These are phyloP conservation scores for Tanozyma kutaoensis DNA, from an alignment of 805 yeast species.

Conservation along the genomic window DNA sequence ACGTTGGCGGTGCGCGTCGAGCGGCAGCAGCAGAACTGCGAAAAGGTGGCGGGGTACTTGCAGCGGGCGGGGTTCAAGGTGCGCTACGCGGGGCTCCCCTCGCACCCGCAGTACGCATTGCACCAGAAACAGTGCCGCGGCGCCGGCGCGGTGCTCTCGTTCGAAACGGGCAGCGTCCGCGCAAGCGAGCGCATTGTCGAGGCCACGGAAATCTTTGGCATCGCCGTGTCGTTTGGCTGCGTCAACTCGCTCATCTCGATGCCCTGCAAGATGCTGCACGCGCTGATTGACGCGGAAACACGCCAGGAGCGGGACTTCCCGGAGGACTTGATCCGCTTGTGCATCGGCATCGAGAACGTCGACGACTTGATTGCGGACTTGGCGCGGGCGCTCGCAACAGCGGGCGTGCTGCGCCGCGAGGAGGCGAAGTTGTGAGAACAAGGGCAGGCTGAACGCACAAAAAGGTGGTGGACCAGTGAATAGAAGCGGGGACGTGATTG, in stretches of 20 bases:
- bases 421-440: no score
- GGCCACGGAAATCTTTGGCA: slow-evolving; percentile 63
- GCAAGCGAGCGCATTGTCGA: slow-evolving; percentile 64
- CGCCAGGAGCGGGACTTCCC: slow-evolving; percentile 85
- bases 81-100: slow-evolving; percentile 72
- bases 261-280: slow-evolving; percentile 96
- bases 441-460: no score
- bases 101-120: slow-evolving; percentile 71
- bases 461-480: no score
- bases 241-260: slow-evolving; percentile 84
- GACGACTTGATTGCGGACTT: slow-evolving; percentile 77
- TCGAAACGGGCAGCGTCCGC: slow-evolving; percentile 70
- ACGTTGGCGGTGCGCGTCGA: slow-evolving; percentile 79
- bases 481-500: no score
- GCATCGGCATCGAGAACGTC: slow-evolving; percentile 81
- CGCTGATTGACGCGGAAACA: slow-evolving; percentile 82
- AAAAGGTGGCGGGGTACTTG: slow-evolving; percentile 62
- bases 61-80: slow-evolving; percentile 59
- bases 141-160: slow-evolving; percentile 78
- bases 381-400: slow-evolving; percentile 50
- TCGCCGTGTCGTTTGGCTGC: slow-evolving; percentile 90
- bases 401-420: slow-evolving; percentile 34
- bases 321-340: slow-evolving; percentile 80
- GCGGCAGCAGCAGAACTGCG: slow-evolving; percentile 76
- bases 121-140: slow-evolving; percentile 73